A percentile compares a stretch with the other conserved stretches of the same genome.
phyloP scores from a whole-genome alignment of 306 rosid species.

The Abrus precatorius region DNA sequence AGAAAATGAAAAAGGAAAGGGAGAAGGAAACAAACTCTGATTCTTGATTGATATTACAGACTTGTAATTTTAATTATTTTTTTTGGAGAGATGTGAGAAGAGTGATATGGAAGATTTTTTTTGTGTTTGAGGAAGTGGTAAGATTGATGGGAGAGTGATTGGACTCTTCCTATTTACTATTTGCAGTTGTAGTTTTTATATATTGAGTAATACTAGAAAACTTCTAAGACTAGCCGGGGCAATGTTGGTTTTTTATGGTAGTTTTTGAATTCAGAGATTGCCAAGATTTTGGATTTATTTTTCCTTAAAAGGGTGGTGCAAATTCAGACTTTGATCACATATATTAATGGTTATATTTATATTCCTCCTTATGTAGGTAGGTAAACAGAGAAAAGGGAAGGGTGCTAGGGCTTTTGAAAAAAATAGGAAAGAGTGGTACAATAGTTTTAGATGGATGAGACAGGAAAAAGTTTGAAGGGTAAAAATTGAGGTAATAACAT shows the following conservation, averaged over 20 bases:
- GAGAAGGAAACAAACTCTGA: conserved; percentile 50
- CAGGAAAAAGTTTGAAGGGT: conserved; percentile 61
- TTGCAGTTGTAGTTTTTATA: conserved; percentile 50
- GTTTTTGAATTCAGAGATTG: conserved; percentile 59
- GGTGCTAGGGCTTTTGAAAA: conserved; percentile 57
- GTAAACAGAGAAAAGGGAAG: conserved; percentile 24
- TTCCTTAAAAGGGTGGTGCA: conserved; percentile 67
- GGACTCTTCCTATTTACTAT: conserved; percentile 60
- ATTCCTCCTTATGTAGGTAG: conserved; percentile 46
- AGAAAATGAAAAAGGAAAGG: conserved; percentile 39
- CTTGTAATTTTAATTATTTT: conserved; percentile 3
- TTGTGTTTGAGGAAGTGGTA: conserved; percentile 53
- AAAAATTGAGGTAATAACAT: conserved; percentile 67
- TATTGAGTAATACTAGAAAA: conserved; percentile 57
- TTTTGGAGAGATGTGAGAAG: too few relatives aligned
- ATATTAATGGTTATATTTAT: conserved; percentile 46
- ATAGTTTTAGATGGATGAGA: conserved; percentile 62
- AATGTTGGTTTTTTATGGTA: conserved; percentile 41
- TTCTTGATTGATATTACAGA: conserved; percentile 57
- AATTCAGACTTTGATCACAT: conserved; percentile 44
- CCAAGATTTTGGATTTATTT: conserved; percentile 45
- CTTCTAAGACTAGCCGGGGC: conserved; percentile 11
- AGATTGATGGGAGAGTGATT: conserved; percentile 79
- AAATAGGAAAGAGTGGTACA: conserved; percentile 54
- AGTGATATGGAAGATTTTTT: conserved; percentile 50